phyloP scores from a whole-genome alignment of 2,329 filamentous ascomycete species.

The Colletotrichum noveboracense region DNA sequence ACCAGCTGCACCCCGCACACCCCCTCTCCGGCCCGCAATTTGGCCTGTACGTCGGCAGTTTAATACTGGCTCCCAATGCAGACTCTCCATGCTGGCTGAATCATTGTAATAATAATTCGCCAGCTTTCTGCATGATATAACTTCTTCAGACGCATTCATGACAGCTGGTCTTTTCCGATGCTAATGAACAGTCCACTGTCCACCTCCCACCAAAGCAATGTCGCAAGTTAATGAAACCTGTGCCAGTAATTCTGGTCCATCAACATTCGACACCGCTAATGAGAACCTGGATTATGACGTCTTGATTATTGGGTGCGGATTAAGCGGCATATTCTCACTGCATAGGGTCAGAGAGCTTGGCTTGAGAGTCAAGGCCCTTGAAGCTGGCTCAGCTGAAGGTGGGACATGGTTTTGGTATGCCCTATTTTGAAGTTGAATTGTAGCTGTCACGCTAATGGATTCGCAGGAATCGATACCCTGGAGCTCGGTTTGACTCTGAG shows the following conservation, averaged over 20 bases:
- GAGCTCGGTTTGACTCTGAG: constrained; percentile 52
- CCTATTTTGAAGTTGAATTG: neutral
- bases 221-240: neutral
- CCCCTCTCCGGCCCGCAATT: neutral
- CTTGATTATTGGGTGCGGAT: constrained; percentile 42
- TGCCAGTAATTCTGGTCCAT: neutral
- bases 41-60: neutral
- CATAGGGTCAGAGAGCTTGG: constrained; percentile 45
- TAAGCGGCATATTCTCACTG: constrained; percentile 45
- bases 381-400: constrained; percentile 43
- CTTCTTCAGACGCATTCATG: neutral
- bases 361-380: constrained; percentile 39
- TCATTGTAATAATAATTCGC: neutral
- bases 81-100: neutral
- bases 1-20: neutral
- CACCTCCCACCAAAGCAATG: neutral
- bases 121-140: neutral
- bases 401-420: constrained; percentile 51
- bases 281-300: constrained; percentile 36
- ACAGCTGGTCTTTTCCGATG: neutral
- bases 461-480: constrained; percentile 44
- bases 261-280: constrained; percentile 8
- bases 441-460: neutral
- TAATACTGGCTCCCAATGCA: neutral
- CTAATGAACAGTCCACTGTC: neutral